Evolutionary conservation across 2,329 filamentous ascomycete species (phyloP), one percentile per base, ranked within the genome.

Genomic region (Alternaria triticimaculans): DNA sequence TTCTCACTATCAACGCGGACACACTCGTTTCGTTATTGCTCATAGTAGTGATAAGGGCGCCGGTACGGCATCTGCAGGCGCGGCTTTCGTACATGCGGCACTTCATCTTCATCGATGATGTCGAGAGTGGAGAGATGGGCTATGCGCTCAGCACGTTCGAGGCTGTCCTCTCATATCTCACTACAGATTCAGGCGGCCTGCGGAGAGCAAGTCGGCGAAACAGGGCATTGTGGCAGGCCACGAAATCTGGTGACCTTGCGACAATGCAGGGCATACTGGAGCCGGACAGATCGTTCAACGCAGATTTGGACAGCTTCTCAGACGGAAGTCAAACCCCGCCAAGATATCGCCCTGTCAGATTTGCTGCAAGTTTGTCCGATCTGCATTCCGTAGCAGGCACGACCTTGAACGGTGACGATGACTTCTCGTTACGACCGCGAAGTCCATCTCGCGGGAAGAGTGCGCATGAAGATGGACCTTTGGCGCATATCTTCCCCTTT

Each of bases 61-160:
- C 96, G 64, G 89, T 97, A 25, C 89, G 92, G 62, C 91, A 97
- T 80, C 84, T 99, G 9, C 93, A 97, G 72, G 94, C 96, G 4
- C 88, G 95, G 20, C 83, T 99, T 50, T 86, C 92, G n/a, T 99
- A 98, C 78, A 97, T 98, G 86, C 92, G 95, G 46, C 93, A 97
- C 74, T 99, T 97, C 76, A 96, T 97, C 70, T 99, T 97, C 80
- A 94, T 97, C 55, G 96, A 98, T 72, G 96, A 99, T 80, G 94
- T 99, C 9, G 96, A 99, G 70, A 96, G 90, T 65, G 96, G 96
- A 53, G 96, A 99, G 81, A 91, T 96, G 84, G 96, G 96, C 9
- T 99, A 99, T 80, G 94, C 95, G 0, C 81, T 99, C 55, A 98
- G 95, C 80, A 99, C 96, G 0, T 93, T 98, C 64, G 96, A 99